phyloP scores from a whole-genome alignment of 2,329 filamentous ascomycete genomes.

The Beauveria caledonica region DNA sequence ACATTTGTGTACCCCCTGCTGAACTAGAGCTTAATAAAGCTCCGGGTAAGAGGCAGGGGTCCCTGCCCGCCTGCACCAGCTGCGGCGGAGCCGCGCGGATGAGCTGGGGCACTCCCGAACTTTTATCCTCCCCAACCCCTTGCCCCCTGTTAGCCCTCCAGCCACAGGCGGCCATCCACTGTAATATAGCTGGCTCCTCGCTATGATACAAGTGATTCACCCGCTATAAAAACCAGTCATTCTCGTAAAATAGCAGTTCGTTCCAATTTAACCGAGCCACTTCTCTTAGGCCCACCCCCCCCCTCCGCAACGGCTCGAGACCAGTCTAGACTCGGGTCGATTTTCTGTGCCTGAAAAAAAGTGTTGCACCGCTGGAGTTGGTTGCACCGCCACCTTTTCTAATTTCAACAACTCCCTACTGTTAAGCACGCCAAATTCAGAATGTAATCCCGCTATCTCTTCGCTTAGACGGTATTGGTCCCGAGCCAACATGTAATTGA shows the following conservation, averaged over 20 bases:
- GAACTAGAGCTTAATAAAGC: not conserved
- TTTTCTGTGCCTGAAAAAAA: not conserved
- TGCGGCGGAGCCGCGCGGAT: not conserved
- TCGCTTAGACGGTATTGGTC: not conserved
- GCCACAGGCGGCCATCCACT: not conserved
- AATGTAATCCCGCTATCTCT: not conserved
- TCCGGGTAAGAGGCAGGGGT: not conserved
- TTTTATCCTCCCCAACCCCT: not conserved
- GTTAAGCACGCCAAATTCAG: not conserved
- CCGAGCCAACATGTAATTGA: not conserved
- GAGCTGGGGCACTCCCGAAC: not conserved
- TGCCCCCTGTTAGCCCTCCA: not conserved
- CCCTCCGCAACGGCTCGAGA: conserved; percentile 2
- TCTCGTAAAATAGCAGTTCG: too few relatives aligned
- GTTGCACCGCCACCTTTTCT: conserved; percentile 13
- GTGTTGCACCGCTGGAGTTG: not conserved
- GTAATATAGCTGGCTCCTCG: not conserved
- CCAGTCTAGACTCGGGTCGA: conserved; percentile 4
- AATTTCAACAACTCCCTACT: conserved; percentile 6
- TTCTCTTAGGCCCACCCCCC: not conserved
- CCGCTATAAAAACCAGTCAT: not conserved
- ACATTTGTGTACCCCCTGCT: not conserved
- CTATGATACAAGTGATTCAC: not conserved
- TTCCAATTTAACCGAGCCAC: too few relatives aligned
- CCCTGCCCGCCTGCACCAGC: not conserved